Percentiles rank a stretch among this genome's conserved stretches.
phyloP scores from a whole-genome alignment of 1,139 yeast genomes.

The Suhomyces yuchorum region DNA sequence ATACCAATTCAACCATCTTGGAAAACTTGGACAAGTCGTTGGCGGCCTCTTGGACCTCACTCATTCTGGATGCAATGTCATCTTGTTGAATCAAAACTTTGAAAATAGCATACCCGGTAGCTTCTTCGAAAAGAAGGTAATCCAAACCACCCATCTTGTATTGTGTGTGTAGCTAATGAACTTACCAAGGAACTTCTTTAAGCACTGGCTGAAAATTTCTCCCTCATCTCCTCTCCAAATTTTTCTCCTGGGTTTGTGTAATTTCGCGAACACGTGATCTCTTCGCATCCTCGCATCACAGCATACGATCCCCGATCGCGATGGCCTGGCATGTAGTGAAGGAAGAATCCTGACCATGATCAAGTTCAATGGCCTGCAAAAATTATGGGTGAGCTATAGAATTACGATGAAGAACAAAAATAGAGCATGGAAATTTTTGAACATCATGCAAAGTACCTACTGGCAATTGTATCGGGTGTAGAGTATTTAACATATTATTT shows the following conservation, averaged over 20 bases:
- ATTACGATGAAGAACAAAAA: too few species aligned
- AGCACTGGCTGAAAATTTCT: conserved; percentile 19
- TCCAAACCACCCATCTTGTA: conserved; percentile 67
- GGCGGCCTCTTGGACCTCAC: conserved; percentile 92
- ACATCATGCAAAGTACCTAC: too few species aligned
- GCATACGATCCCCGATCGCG: background rate
- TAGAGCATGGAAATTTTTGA: too few species aligned
- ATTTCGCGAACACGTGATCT: conserved; percentile 11
- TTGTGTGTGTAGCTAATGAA: conserved; percentile 9
- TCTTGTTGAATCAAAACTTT: conserved; percentile 94
- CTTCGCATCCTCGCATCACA: background rate
- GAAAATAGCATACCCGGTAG: conserved; percentile 97
- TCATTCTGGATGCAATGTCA: conserved; percentile 85
- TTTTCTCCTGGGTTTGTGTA: conserved; percentile 12
- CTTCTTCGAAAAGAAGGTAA: conserved; percentile 95
- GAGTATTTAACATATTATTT: too few species aligned
- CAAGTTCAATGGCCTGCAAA: too few species aligned
- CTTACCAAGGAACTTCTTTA: conserved; percentile 7
- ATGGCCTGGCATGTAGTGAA: background rate
- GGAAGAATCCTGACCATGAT: too few species aligned
- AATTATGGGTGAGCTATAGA: too few species aligned
- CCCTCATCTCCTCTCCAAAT: conserved; percentile 21
- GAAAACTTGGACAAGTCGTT: conserved; percentile 87
- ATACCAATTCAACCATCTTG: conserved; percentile 88
- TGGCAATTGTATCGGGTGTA: too few species aligned